Conservation (phyloP, 306 rosid genomes). For the Acacia acuminata region DNA sequence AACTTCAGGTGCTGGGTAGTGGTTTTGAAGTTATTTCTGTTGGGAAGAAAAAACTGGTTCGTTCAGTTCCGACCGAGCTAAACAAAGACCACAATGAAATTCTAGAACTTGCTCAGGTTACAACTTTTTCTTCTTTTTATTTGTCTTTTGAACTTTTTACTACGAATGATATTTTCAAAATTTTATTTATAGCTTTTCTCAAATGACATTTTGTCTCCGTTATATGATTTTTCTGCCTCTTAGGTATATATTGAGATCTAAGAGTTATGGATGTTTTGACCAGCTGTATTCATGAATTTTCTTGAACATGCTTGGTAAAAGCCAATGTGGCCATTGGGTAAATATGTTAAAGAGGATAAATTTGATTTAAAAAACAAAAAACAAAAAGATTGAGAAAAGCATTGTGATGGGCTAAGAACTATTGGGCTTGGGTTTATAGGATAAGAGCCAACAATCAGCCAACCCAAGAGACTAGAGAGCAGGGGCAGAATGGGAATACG, state of each 20-base stretch:
- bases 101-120: conserved; percentile 97
- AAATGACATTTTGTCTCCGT: not conserved
- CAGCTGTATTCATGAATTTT: not conserved
- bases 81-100: conserved; percentile 97
- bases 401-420: not conserved
- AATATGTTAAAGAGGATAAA: not conserved
- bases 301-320: not conserved
- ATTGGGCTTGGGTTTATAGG: too few relatives aligned
- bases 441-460: too few relatives aligned
- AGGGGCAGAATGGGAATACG: too few relatives aligned
- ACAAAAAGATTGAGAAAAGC: not conserved
- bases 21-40: conserved; percentile 96
- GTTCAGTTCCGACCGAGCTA: conserved; percentile 97
- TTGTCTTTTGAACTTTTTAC: too few relatives aligned
- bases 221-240: not conserved
- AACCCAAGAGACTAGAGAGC: too few relatives aligned
- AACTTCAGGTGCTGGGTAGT: conserved; percentile 79
- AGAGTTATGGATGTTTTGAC: not conserved
- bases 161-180: not conserved
- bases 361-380: not conserved
- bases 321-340: not conserved
- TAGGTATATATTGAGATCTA: not conserved
- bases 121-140: not conserved
- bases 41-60: conserved; percentile 92
- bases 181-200: not conserved